These are phyloP conservation scores for Emiliania huxleyi DNA, from an alignment of 78 protist genomes.

Conservation along the genomic window DNA sequence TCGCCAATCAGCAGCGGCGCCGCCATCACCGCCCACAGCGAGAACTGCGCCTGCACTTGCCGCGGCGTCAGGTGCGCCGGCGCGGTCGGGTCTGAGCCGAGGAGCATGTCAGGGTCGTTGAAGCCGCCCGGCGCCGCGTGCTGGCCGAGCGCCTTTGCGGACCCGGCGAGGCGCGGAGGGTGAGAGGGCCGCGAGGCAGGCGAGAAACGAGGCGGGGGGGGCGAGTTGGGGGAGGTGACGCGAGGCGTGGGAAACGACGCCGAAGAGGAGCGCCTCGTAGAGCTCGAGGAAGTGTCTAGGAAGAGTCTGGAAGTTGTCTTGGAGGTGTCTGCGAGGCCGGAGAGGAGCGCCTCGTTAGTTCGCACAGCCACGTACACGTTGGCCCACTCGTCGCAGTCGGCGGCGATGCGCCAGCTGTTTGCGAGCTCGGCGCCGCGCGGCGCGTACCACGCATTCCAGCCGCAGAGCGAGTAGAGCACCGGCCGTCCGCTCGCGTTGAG, in stretches of 20 bases:
- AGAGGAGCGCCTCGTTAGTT: not conserved
- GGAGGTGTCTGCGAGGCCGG: not conserved
- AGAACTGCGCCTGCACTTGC: constrained; percentile 20
- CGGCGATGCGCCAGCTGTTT: constrained; percentile 20
- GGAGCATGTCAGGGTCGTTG: constrained; percentile 41
- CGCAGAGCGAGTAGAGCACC: constrained; percentile 16
- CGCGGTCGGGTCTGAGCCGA: not conserved
- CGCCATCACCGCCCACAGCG: constrained; percentile 35
- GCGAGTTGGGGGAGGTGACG: too few species aligned
- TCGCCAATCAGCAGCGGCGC: constrained; percentile 41
- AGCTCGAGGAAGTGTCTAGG: too few species aligned
- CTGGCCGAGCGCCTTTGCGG: not conserved
- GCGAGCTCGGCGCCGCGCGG: not conserved
- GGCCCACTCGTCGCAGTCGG: constrained; percentile 29
- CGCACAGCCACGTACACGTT: constrained; percentile 20
- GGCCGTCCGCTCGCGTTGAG: constrained; percentile 26
- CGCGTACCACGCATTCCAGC: constrained; percentile 31
- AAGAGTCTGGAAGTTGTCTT: too few species aligned
- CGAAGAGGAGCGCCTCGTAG: too few species aligned
- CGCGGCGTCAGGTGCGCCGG: not conserved
- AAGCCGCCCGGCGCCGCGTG: constrained; percentile 22
- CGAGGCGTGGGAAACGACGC: too few species aligned
- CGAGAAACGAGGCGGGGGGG: too few species aligned
- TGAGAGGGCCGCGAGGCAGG: too few species aligned
- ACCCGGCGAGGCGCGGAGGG: too few species aligned